Percentiles rank a stretch among this genome's conserved stretches.
phyloP scores from a whole-genome alignment of 352 stramenopile genomes.

The Pythium inflatum region DNA sequence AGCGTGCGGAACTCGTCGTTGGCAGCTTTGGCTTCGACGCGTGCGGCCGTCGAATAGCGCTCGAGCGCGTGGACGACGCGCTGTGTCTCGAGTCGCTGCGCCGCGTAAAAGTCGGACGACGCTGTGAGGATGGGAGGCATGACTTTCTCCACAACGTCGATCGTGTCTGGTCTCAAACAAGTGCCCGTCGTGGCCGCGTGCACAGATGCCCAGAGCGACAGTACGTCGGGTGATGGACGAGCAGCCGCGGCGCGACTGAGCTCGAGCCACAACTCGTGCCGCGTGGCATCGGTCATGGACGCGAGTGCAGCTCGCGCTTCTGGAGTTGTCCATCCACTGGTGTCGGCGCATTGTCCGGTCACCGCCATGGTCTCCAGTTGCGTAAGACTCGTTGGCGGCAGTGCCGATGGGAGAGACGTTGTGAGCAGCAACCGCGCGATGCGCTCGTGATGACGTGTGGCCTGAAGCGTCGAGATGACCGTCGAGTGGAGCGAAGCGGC shows the following conservation, averaged over 20 bases:
- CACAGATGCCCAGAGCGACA: not conserved
- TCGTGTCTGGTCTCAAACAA: too few species aligned
- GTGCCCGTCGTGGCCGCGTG: not conserved
- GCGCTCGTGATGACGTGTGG: constrained; percentile 1
- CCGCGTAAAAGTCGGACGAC: constrained; percentile 5
- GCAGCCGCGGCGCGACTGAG: constrained; percentile 7
- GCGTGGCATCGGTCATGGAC: not conserved
- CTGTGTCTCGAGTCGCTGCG: not conserved
- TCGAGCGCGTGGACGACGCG: constrained; percentile 10
- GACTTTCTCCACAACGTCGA: not conserved
- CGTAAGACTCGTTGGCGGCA: not conserved
- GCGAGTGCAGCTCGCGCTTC: not conserved
- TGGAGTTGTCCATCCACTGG: too few species aligned
- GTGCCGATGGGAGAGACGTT: not conserved
- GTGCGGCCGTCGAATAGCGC: not conserved
- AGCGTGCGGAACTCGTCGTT: not conserved
- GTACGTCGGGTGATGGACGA: not conserved
- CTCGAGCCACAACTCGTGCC: constrained; percentile 5
- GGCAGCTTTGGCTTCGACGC: not conserved
- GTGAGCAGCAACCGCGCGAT: constrained; percentile 1
- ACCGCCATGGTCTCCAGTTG: not conserved
- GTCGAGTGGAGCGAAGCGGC: not conserved
- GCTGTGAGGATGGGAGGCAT: not conserved
- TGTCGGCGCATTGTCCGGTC: too few species aligned
- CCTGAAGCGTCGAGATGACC: not conserved